Evolutionary conservation across 176 grass and related monocot genomes (phyloP).

Genomic region (Oryza nivara): DNA sequence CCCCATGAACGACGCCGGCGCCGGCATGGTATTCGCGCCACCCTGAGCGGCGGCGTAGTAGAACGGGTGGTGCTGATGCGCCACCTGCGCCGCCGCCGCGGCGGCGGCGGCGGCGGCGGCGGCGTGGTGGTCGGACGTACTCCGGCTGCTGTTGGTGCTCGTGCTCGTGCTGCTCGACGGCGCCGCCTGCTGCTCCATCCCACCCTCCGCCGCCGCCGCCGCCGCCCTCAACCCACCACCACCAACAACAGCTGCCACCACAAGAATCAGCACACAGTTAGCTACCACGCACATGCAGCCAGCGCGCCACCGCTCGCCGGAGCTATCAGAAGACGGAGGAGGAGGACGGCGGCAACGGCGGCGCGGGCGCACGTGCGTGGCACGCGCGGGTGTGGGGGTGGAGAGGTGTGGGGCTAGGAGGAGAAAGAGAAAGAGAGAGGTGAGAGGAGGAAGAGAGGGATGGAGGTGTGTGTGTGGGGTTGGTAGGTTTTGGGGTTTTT

Average conservation of each 20-base stretch:
- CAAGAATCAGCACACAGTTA: constrained; percentile 2
- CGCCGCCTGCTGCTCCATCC: constrained; percentile 50
- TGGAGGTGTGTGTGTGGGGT: neutral
- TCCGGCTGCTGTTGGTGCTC: constrained; percentile 88
- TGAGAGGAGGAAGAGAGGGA: constrained; percentile 30
- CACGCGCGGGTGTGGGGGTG: constrained; percentile 21
- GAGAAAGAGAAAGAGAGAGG: constrained; percentile 38
- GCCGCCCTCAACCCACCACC: neutral
- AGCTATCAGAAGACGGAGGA: neutral
- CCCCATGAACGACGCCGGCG: constrained; percentile 66
- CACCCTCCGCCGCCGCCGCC: neutral
- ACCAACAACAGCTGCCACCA: neutral
- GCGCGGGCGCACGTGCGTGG: constrained; percentile 43
- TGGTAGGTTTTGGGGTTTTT: constrained; percentile 6
- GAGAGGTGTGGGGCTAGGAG: constrained; percentile 55
- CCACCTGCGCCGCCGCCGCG: neutral
- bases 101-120: neutral
- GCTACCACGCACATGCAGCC: constrained; percentile 17
- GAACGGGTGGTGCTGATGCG: constrained; percentile 46
- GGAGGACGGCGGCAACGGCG: neutral
- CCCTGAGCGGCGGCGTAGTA: constrained; percentile 50
- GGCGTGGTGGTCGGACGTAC: constrained; percentile 70
- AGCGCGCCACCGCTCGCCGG: constrained; percentile 4
- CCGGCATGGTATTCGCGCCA: neutral
- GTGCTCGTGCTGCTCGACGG: constrained; percentile 82